Base-by-base conservation (phyloP, 768 basidiomycete species). In the Amanita jacksonii region DNA sequence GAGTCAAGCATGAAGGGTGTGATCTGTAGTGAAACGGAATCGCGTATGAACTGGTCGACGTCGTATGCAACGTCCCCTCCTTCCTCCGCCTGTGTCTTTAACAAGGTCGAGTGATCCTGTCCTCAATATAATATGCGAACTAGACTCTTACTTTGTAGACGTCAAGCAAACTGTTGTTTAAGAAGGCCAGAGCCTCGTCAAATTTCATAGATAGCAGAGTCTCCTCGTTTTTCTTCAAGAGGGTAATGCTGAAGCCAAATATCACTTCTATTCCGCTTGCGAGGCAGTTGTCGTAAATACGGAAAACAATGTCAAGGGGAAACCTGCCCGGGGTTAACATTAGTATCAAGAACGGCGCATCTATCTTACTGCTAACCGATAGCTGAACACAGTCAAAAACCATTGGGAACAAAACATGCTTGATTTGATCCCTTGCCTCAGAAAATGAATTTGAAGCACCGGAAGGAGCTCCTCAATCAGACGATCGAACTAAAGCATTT, bases 371-470 rank as follows among this genome's bases (percentile, higher is more conserved):
- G 57, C 74, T 54, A 56, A 84, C 89, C 89, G 79, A 62, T 94
- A 97, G 57, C 89, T 88, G 68, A 98, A 98, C 59, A 99, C 65
- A 0, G 96, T 98, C 58, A 99, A 69, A 62, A 98, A 97, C 96
- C 96, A 99, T 51, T 98, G 96, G 10, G 89, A 91, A 56, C 90
- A 94, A 58, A 85, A 98, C 92, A 99, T 98, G 64, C 86, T 93
- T 36, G 90, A 92, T 61, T 97, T 98, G 57, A 98, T 68, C 23
- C 93, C 94, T 62, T 96, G 87, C 23, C 93, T 78, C 23, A 94
- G 63, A 55, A 99, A 88, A 62, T 98, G 96, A 18, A 94, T 67
- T 55, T 98, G 91, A 5, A 98, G 68, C 4, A 93, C 86, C 4
- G 96, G 96, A 3, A 97, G 66, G 8, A 94, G 57, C 51, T 99